phyloP scores from a whole-genome alignment of 495 filamentous ascomycete genomes.

The Neurospora intermedia region DNA sequence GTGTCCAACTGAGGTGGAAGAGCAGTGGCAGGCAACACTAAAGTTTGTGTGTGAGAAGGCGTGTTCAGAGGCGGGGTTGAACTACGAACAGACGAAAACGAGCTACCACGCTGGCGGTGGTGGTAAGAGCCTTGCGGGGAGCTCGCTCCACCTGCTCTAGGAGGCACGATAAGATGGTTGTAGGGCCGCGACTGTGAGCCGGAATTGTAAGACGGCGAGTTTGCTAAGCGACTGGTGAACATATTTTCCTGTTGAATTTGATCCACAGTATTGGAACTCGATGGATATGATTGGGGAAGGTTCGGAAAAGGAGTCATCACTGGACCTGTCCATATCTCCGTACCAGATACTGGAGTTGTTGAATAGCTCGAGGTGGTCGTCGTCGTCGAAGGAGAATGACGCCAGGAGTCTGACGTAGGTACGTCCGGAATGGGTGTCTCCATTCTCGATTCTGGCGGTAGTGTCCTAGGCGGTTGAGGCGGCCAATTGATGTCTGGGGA shows the following conservation, averaged over 20 bases:
- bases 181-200: not conserved
- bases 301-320: not conserved
- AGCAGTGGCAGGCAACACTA: slow-evolving; percentile 24
- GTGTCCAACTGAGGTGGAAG: slow-evolving; percentile 14
- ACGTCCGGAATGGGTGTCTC: not conserved
- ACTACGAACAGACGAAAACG: slow-evolving; percentile 30
- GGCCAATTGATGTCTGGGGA: not conserved
- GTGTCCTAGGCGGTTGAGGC: not conserved
- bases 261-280: not conserved
- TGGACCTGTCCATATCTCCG: not conserved
- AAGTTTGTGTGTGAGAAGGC: slow-evolving; percentile 30
- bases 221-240: not conserved
- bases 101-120: slow-evolving; percentile 15
- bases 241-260: not conserved
- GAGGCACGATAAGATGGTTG: not conserved
- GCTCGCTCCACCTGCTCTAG: not conserved
- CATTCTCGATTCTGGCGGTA: not conserved
- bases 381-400: not conserved
- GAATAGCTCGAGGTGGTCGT: not conserved
- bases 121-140: not conserved
- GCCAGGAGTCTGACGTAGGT: not conserved
- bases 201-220: not conserved
- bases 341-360: not conserved
- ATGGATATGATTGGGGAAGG: not conserved
- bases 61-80: slow-evolving; percentile 30